Base-by-base conservation (phyloP, 768 basidiomycete genomes). In the Chalciporus piperatus region DNA sequence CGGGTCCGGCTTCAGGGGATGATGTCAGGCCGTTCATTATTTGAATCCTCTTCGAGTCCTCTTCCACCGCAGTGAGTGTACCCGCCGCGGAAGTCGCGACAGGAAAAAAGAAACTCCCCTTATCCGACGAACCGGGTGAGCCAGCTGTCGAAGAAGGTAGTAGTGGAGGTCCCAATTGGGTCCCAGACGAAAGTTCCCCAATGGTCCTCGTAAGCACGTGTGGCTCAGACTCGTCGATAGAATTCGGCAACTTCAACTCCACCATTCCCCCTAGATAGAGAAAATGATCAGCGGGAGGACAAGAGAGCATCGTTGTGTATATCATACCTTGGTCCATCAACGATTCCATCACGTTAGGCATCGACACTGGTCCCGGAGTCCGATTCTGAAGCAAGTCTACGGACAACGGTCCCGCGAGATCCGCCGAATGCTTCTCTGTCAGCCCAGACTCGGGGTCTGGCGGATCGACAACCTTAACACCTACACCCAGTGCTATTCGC, bases 291-390 rank as follows among this genome's bases (percentile, higher is more conserved):
- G 38, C 22, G 27, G 27, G 27, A 27, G 27, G 27, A 27, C 9
- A 27, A 9, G 9, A 27, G 27, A 27, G 27, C 7, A 27, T 27
- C 7, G 27, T 27, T 11, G 4, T 4, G 27, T 30, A n/a, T 7
- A 48, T 27, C 62, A 20, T 54, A 77, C 78, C 81, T 61, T 83
- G 77, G 52, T 88, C 83, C 84, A 87, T 86, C 11, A 86, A 73
- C 45, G 78, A 76, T 48, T 85, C 81, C 71, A 87, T 72, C 0
- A 78, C 83, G 41, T 81, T 73, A 10, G 54, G 51, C 20, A 25
- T 40, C 4, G 54, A 50, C 12, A 50, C 5, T 23, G 43, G 23
- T 45, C 47, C 54, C 17, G 46, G 30, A 40, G 60, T 37, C 28
- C 43, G 57, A 43, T 25, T 58, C 37, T 56, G 60, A 28, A 57